A percentile compares a stretch with the other conserved stretches of the same genome.
Conservation (phyloP, 2,329 filamentous ascomycete genomes). For the Stagonosporopsis cucurbitacearum region DNA sequence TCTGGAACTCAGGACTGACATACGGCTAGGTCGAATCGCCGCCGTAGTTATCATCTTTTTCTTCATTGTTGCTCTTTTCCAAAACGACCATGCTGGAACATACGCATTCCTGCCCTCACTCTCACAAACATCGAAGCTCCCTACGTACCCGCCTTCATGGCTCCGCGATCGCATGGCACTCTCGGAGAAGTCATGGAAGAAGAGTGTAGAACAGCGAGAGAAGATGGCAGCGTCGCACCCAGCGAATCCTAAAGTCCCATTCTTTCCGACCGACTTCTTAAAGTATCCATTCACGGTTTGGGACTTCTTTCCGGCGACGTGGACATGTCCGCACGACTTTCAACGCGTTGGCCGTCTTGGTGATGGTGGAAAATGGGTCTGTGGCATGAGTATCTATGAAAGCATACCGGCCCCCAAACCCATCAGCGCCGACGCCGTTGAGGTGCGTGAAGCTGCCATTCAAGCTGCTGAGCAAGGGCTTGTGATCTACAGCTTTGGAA, state of each 20-base stretch:
- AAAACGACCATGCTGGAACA: conserved; percentile 33
- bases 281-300: conserved; percentile 43
- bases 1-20: conserved; percentile 15
- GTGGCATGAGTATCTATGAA: conserved; percentile 45
- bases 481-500: conserved; percentile 44
- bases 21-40: conserved; percentile 28
- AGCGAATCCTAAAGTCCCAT: conserved; percentile 38
- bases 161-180: conserved; percentile 39
- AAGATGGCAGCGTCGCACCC: conserved; percentile 37
- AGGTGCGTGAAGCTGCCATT: conserved; percentile 20
- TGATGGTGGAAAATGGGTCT: conserved; percentile 46
- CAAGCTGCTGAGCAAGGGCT: conserved; percentile 29
- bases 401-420: conserved; percentile 27
- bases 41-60: conserved; percentile 32
- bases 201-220: conserved; percentile 37
- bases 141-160: conserved; percentile 30
- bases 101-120: conserved; percentile 35
- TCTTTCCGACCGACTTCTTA: conserved; percentile 40
- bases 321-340: conserved; percentile 44
- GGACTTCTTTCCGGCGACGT: conserved; percentile 45
- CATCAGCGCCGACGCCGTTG: conserved; percentile 18
- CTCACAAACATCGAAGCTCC: conserved; percentile 19
- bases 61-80: conserved; percentile 35
- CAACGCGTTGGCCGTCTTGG: conserved; percentile 42
- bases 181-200: conserved; percentile 41